These are phyloP conservation scores for Ogataea haglerorum DNA, from an alignment of 805 yeast genomes.

Conservation along the genomic window DNA sequence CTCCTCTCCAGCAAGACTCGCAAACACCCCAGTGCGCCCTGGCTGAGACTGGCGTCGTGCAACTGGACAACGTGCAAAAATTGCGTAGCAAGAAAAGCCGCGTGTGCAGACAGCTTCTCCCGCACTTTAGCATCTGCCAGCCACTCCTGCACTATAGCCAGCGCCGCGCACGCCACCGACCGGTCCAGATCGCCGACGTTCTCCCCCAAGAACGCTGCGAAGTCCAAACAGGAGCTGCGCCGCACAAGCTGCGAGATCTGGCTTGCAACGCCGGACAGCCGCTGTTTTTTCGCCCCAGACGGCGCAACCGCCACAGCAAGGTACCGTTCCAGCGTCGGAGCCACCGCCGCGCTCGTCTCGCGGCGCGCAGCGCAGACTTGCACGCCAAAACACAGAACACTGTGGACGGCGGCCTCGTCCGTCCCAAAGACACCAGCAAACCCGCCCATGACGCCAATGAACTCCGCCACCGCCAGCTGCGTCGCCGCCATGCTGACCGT, in stretches of 20 bases:
- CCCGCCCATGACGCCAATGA: neutral
- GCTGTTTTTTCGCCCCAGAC: neutral
- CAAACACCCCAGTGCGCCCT: neutral
- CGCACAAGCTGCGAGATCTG: constrained; percentile 2
- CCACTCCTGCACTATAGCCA: neutral
- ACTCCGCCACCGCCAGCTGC: neutral
- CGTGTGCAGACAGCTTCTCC: neutral
- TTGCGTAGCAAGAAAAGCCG: neutral
- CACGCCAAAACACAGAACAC: constrained; percentile 3
- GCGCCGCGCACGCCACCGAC: neutral
- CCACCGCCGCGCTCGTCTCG: neutral
- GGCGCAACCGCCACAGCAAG: neutral
- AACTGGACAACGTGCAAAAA: neutral
- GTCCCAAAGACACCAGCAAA: too few species aligned
- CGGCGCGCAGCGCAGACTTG: constrained; percentile 1
- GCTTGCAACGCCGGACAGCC: neutral
- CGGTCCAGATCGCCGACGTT: constrained; percentile 1
- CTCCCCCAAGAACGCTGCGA: neutral
- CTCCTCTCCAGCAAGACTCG: neutral
- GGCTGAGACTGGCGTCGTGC: constrained; percentile 1
- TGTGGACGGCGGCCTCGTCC: neutral
- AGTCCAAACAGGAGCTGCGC: neutral
- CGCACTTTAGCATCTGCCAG: neutral
- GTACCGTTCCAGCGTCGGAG: constrained; percentile 1
- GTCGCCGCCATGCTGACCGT: constrained; percentile 2